Conservation (phyloP, 768 basidiomycete species). For the Russula abietina region DNA sequence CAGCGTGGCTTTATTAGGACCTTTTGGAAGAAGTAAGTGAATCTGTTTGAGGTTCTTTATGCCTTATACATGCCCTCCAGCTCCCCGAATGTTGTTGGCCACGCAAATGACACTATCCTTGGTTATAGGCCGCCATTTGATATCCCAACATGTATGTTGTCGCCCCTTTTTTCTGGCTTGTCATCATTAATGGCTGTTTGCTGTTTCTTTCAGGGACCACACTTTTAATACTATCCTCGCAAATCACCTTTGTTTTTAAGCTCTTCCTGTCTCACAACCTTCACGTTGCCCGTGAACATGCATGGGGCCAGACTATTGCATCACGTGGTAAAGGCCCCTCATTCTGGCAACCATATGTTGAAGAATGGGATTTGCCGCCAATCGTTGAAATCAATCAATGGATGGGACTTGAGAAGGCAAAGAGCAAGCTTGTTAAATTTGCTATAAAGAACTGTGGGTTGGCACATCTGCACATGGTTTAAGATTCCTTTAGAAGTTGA, state of each 20-base stretch:
- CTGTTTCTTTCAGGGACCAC: constrained; percentile 54
- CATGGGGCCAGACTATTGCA: constrained; percentile 74
- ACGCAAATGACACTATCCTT: constrained; percentile 56
- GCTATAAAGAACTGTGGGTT: constrained; percentile 43
- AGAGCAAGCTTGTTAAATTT: constrained; percentile 38
- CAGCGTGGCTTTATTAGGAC: constrained; percentile 61
- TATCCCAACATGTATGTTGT: constrained; percentile 57
- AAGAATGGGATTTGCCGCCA: constrained; percentile 71
- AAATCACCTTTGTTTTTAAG: constrained; percentile 65
- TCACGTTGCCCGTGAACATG: constrained; percentile 67
- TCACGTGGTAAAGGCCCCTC: constrained; percentile 77
- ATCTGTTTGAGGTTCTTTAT: background rate
- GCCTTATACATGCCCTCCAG: constrained; percentile 30
- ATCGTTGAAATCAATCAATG: constrained; percentile 32
- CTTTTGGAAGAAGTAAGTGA: constrained; percentile 55
- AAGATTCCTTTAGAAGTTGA: constrained; percentile 17
- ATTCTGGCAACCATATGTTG: constrained; percentile 81
- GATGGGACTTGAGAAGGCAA: constrained; percentile 33
- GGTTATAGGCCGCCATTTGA: constrained; percentile 62
- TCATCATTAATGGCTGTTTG: constrained; percentile 9
- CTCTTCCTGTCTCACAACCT: constrained; percentile 86
- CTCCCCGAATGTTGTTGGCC: constrained; percentile 57
- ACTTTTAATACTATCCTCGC: constrained; percentile 63
- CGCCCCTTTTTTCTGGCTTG: background rate
- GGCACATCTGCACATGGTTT: background rate